phyloP scores from a whole-genome alignment of 1,284 basidiomycete species.

The Ustilago shanxiensis region DNA sequence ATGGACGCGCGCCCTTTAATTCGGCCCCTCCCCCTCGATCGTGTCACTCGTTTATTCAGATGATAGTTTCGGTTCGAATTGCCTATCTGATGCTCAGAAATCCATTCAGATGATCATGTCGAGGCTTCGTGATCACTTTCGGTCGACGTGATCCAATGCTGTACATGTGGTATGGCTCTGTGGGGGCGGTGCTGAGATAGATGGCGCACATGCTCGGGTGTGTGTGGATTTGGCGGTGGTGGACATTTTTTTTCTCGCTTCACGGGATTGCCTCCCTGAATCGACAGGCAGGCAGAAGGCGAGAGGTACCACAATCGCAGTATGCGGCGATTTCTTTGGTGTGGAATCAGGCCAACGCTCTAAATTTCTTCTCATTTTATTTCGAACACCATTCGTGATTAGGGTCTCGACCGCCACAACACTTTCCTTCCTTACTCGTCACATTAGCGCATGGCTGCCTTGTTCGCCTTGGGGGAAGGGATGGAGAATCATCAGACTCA shows the following conservation, averaged over 20 bases:
- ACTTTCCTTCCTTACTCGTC: too few species aligned
- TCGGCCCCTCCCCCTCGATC: slow-evolving; percentile 12
- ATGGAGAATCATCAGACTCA: too few species aligned
- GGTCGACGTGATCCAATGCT: not conserved
- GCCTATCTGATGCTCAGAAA: too few species aligned
- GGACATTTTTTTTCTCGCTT: slow-evolving; percentile 29
- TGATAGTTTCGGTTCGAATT: too few species aligned
- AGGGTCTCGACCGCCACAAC: not conserved
- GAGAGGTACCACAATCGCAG: not conserved
- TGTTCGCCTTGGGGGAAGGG: too few species aligned
- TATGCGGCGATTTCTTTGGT: slow-evolving; percentile 3
- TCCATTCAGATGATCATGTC: too few species aligned
- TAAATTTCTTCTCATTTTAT: not conserved
- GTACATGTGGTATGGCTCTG: not conserved
- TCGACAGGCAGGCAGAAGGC: slow-evolving; percentile 6
- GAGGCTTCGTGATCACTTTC: too few species aligned
- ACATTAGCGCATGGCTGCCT: too few species aligned
- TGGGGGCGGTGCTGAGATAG: not conserved
- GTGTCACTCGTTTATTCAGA: too few species aligned
- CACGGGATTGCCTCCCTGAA: slow-evolving; percentile 5
- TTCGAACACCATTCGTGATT: slow-evolving; percentile 3
- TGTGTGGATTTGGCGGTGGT: slow-evolving; percentile 21
- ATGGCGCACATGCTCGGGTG: slow-evolving; percentile 1
- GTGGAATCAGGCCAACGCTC: not conserved
- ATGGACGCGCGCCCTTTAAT: slow-evolving; percentile 10